These are phyloP conservation scores for Beauveria medogensis DNA, from an alignment of 2,329 filamentous ascomycete genomes.

Conservation along the genomic window DNA sequence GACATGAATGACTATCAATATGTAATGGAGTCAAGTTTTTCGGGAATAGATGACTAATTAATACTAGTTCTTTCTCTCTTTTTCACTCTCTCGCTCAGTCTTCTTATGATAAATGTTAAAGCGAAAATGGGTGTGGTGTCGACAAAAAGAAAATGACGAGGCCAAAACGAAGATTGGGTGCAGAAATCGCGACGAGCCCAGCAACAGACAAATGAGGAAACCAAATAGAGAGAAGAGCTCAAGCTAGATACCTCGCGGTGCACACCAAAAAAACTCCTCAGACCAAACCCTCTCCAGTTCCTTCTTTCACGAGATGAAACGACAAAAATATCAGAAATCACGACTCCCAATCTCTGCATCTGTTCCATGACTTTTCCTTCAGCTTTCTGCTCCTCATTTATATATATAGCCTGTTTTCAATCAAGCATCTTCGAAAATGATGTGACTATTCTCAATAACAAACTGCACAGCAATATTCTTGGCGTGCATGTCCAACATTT, in stretches of 20 bases:
- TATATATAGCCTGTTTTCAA: not conserved
- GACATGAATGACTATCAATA: too few species aligned
- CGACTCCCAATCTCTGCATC: not conserved
- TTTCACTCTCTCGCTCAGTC: not conserved
- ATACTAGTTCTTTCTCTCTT: not conserved
- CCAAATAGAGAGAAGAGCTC: not conserved
- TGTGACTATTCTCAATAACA: slow-evolving; percentile 80
- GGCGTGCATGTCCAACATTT: slow-evolving; percentile 91
- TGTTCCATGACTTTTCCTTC: not conserved
- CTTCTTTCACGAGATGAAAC: not conserved
- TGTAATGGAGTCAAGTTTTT: too few species aligned
- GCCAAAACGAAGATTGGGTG: not conserved
- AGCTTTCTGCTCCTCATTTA: not conserved
- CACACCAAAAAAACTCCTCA: slow-evolving; percentile 10
- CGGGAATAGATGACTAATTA: not conserved
- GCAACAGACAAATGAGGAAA: not conserved
- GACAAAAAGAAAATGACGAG: not conserved
- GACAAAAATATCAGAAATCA: not conserved
- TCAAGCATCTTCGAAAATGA: slow-evolving; percentile 57
- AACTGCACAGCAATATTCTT: slow-evolving; percentile 92
- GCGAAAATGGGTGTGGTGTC: not conserved
- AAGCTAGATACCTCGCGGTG: not conserved
- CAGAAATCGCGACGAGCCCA: slow-evolving; percentile 2
- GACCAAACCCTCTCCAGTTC: slow-evolving; percentile 2
- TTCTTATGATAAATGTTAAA: not conserved